Percentiles rank a stretch among this genome's conserved stretches.
These are phyloP conservation scores for Salix suchowensis DNA, from an alignment of 345 rosid genomes.

Conservation along the genomic window DNA sequence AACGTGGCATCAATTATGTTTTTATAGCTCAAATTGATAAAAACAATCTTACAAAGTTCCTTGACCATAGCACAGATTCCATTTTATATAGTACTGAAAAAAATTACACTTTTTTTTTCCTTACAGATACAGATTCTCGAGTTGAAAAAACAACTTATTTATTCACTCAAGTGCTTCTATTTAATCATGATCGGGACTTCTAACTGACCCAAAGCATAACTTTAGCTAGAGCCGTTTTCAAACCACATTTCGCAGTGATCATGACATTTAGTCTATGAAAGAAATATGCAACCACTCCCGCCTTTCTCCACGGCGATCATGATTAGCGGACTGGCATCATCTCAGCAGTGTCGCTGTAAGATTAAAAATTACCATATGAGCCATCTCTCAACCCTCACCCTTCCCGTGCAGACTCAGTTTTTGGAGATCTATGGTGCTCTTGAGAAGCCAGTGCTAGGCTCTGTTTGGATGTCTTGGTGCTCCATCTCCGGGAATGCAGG, in stretches of 20 bases:
- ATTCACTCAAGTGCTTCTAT: neutral
- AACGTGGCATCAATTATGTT: neutral
- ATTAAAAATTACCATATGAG: too few species aligned
- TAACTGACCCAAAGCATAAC: neutral
- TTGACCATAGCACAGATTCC: too few species aligned
- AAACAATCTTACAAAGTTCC: neutral
- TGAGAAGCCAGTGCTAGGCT: too few species aligned
- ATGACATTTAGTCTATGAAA: neutral
- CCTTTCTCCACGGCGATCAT: neutral
- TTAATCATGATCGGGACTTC: neutral
- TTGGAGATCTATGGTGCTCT: too few species aligned
- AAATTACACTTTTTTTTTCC: neutral
- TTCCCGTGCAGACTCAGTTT: too few species aligned
- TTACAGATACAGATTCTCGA: neutral
- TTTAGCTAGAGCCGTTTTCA: neutral
- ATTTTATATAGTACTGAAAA: too few species aligned
- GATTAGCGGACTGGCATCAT: too few species aligned
- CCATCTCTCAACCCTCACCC: too few species aligned
- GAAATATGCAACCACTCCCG: slow-evolving; percentile 3
- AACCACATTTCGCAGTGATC: neutral
- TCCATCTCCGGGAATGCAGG: too few species aligned
- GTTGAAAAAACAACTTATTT: neutral
- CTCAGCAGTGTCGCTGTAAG: too few species aligned
- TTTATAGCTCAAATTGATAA: neutral
- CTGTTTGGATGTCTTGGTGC: too few species aligned